Conservation (phyloP, 306 rosid genomes). For the Gillenia trifoliata region DNA sequence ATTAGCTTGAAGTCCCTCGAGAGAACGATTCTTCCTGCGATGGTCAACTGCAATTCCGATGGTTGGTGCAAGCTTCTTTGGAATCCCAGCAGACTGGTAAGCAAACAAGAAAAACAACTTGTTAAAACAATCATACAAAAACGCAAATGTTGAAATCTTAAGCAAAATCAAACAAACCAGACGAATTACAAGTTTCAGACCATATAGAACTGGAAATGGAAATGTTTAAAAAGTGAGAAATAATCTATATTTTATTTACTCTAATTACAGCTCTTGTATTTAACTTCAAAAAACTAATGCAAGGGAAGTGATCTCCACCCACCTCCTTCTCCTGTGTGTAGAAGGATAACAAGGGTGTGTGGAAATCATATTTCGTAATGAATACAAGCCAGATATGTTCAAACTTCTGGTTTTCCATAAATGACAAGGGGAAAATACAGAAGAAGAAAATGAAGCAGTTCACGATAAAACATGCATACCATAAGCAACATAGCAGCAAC, state of each 20-base stretch:
- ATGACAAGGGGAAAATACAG: neutral
- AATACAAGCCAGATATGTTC: neutral
- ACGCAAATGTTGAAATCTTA: neutral
- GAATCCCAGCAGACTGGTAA: conserved; percentile 62
- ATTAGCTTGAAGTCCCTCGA: conserved; percentile 54
- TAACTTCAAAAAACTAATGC: neutral
- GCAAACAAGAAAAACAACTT: neutral
- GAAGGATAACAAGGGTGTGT: no score
- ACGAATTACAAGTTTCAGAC: neutral
- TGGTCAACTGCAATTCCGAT: conserved; percentile 70
- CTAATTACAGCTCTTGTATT: no score
- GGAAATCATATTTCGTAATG: neutral
- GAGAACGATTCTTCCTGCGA: conserved; percentile 53
- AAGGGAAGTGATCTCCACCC: neutral
- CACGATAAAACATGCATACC: neutral
- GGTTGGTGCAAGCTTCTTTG: conserved; percentile 61
- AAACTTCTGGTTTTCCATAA: neutral
- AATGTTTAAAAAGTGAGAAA: no score
- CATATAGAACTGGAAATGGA: neutral
- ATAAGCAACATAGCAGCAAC: neutral
- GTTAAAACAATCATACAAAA: neutral
- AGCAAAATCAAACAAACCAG: neutral
- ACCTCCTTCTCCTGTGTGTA: neutral
- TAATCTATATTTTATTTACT: no score
- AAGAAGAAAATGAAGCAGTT: neutral